These are phyloP conservation scores for Gossypium trilobum DNA, from an alignment of 441 rosid genomes.

Conservation along the genomic window DNA sequence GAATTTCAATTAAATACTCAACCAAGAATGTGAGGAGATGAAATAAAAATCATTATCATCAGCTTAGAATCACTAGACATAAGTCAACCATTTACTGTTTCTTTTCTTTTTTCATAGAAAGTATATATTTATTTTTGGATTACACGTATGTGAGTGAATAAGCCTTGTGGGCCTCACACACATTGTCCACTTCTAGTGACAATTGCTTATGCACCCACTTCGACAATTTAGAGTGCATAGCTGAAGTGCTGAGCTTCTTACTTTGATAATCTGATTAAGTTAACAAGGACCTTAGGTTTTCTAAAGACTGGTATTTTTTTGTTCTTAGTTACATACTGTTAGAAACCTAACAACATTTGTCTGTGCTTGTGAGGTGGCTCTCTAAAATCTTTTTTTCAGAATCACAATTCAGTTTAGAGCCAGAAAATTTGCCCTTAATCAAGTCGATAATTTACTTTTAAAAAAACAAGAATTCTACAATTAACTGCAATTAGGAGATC, in stretches of 20 bases:
- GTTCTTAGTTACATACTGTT: background rate
- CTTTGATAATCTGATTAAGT: background rate
- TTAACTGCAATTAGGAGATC: background rate
- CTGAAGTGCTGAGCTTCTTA: background rate
- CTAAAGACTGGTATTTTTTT: background rate
- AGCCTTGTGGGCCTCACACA: background rate
- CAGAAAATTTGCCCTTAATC: conserved; percentile 1
- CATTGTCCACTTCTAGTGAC: background rate
- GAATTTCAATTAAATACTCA: background rate
- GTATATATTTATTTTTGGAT: background rate
- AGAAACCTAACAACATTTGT: background rate
- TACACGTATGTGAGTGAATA: background rate
- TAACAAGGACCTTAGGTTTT: background rate
- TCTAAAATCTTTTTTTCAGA: background rate
- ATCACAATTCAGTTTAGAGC: conserved; percentile 5
- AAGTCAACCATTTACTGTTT: background rate
- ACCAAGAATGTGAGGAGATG: background rate
- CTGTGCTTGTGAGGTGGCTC: background rate
- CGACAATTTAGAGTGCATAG: background rate
- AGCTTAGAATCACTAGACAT: background rate
- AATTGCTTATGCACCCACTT: background rate
- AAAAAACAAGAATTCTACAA: background rate
- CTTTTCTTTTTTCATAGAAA: background rate
- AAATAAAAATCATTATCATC: background rate
- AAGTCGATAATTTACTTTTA: background rate